These are phyloP conservation scores for Lepidium didymum DNA, from an alignment of 345 rosid species.

Conservation along the genomic window DNA sequence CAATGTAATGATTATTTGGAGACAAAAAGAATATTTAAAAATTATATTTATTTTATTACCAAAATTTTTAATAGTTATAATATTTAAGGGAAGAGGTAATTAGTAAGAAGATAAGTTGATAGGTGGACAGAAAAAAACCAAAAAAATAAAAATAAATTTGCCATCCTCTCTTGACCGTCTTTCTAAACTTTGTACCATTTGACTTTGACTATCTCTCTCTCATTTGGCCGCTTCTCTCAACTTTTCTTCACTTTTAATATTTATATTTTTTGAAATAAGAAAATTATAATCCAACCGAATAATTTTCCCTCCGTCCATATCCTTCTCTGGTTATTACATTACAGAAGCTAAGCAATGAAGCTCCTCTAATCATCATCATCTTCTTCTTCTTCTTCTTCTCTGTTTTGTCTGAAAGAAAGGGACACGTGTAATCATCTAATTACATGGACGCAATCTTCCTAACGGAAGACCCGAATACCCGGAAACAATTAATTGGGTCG, in stretches of 20 bases:
- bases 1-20: too few species aligned
- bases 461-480: constrained; percentile 27
- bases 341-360: constrained; percentile 1
- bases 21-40: too few species aligned
- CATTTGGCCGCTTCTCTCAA: constrained; percentile 26
- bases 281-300: constrained; percentile 8
- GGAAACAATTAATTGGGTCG: constrained; percentile 36
- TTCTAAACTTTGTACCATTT: constrained; percentile 15
- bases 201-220: constrained; percentile 26
- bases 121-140: not conserved
- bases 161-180: constrained; percentile 33
- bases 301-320: constrained; percentile 25
- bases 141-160: constrained; percentile 1
- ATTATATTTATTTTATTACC: too few species aligned
- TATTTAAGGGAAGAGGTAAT: not conserved
- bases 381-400: not conserved
- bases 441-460: constrained; percentile 54
- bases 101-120: not conserved
- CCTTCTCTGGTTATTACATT: not conserved
- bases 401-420: not conserved
- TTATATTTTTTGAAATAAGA: not conserved
- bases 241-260: constrained; percentile 10
- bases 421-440: not conserved
- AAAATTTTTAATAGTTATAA: too few species aligned
- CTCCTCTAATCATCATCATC: not conserved